Conservation (phyloP, 2,329 filamentous ascomycete species). For the Xylariaceae sp. region DNA sequence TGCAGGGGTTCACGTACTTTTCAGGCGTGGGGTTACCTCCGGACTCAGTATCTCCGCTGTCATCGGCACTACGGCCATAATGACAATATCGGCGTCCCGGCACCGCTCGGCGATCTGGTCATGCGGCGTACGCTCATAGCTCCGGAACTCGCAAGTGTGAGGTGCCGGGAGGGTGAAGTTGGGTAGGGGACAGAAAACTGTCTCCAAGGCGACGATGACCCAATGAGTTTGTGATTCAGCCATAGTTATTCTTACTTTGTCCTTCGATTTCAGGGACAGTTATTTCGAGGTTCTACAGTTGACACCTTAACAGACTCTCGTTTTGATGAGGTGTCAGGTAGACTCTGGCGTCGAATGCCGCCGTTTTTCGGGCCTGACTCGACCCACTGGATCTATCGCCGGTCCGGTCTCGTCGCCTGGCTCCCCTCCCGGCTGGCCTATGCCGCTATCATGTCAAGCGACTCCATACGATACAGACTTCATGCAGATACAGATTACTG, state of each 20-base stretch:
- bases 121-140: slow-evolving; percentile 26
- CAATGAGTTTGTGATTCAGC: slow-evolving; percentile 24
- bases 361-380: too few relatives aligned
- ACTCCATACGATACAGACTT: too few relatives aligned
- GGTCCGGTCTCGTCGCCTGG: too few relatives aligned
- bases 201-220: slow-evolving; percentile 34
- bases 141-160: slow-evolving; percentile 30
- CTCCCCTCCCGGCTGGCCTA: too few relatives aligned
- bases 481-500: too few relatives aligned
- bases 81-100: slow-evolving; percentile 34
- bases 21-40: slow-evolving; percentile 29
- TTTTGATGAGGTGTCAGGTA: too few relatives aligned
- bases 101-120: slow-evolving; percentile 31
- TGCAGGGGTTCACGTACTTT: slow-evolving; percentile 11
- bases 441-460: too few relatives aligned
- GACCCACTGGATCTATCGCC: too few relatives aligned
- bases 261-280: too few relatives aligned
- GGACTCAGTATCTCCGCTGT: slow-evolving; percentile 25
- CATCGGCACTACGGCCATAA: slow-evolving; percentile 33
- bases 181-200: slow-evolving; percentile 30
- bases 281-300: too few relatives aligned
- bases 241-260: slow-evolving; percentile 3
- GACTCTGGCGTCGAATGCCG: too few relatives aligned
- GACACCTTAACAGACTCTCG: too few relatives aligned
- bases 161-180: slow-evolving; percentile 28